These are phyloP conservation scores for Begonia loranthoides DNA, from an alignment of 306 rosid species.

Conservation along the genomic window DNA sequence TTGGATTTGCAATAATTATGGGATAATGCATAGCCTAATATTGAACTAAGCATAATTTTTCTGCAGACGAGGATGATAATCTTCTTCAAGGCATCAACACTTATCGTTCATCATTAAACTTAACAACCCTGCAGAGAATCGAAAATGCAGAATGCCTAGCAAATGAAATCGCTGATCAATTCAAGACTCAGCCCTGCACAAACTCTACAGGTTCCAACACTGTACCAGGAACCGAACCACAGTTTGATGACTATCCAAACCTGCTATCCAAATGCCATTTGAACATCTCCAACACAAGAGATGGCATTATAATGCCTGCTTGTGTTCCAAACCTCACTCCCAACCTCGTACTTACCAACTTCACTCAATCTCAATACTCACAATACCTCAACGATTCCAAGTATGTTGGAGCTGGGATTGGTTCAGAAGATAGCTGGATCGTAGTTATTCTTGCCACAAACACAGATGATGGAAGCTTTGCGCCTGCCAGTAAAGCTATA, in stretches of 20 bases:
- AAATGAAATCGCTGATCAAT: conserved; percentile 57
- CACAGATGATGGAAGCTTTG: conserved; percentile 64
- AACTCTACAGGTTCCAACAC: conserved; percentile 88
- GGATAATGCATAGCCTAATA: not conserved
- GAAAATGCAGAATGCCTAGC: conserved; percentile 78
- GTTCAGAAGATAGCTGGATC: conserved; percentile 67
- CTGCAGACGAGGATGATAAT: conserved; percentile 49
- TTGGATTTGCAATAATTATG: too few relatives aligned
- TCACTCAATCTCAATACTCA: conserved; percentile 69
- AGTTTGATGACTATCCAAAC: conserved; percentile 50
- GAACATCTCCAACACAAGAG: conserved; percentile 63
- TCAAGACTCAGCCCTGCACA: conserved; percentile 69
- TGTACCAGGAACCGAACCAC: conserved; percentile 79
- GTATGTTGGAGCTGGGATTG: conserved; percentile 61
- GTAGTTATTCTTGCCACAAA: conserved; percentile 62
- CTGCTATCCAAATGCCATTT: conserved; percentile 54
- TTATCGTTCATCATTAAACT: conserved; percentile 47
- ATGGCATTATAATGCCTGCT: conserved; percentile 64
- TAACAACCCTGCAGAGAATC: conserved; percentile 36
- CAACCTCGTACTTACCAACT: conserved; percentile 55
- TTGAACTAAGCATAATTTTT: not conserved
- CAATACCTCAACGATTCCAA: conserved; percentile 51
- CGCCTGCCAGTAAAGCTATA: conserved; percentile 4
- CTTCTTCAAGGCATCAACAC: conserved; percentile 61
- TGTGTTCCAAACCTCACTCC: conserved; percentile 59